Evolutionary conservation across 2,329 filamentous ascomycete genomes (phyloP).

Genomic region (Alternaria ventricosa): DNA sequence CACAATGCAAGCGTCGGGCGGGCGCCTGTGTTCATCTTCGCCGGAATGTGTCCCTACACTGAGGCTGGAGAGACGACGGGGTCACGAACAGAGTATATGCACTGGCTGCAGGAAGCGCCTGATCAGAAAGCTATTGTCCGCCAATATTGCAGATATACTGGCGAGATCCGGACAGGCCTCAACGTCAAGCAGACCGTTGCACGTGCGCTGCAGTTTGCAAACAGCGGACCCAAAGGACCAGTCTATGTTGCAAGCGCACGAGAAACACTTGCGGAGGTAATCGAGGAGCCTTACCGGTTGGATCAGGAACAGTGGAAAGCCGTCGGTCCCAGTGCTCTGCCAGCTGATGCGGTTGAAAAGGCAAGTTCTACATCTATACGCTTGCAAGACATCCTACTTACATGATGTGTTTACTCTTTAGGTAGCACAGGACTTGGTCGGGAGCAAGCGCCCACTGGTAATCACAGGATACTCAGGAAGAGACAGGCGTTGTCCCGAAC

Average conservation of each 20-base stretch:
- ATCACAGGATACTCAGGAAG: neutral
- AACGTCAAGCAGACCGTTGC: slow-evolving; percentile 35
- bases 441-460: neutral
- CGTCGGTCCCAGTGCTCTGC: neutral
- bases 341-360: neutral
- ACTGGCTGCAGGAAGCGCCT: neutral
- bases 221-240: slow-evolving; percentile 29
- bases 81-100: slow-evolving; percentile 11
- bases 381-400: neutral
- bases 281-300: neutral
- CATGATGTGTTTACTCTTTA: neutral
- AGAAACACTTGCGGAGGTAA: neutral
- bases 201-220: slow-evolving; percentile 38
- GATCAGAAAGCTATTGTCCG: slow-evolving; percentile 51
- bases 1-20: neutral
- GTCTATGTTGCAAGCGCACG: slow-evolving; percentile 20
- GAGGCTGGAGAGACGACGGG: slow-evolving; percentile 54
- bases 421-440: neutral
- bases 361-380: neutral
- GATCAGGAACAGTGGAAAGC: neutral
- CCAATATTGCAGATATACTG: slow-evolving; percentile 29
- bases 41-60: slow-evolving; percentile 54
- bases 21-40: slow-evolving; percentile 51
- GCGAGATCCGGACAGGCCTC: slow-evolving; percentile 35
- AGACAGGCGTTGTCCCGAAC: neutral